Conservation (phyloP, 163 green algal genomes). For the Scenedesmus sp. region DNA sequence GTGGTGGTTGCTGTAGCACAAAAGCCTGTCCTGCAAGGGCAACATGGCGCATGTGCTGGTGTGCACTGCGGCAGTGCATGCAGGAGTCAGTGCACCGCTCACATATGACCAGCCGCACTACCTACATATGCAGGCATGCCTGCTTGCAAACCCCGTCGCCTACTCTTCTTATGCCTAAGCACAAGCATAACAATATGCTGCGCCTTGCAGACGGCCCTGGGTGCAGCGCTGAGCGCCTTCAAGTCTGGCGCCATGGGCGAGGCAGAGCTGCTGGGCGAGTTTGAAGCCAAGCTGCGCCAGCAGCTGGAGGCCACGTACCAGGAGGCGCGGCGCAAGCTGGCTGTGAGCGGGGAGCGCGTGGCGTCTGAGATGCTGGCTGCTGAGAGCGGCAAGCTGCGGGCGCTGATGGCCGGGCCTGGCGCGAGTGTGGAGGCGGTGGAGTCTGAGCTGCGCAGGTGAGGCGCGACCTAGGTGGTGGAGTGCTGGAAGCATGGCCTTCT, state of each 20-base stretch:
- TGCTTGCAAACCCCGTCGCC: too few relatives aligned
- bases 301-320: slow-evolving; percentile 34
- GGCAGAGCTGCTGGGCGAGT: slow-evolving; percentile 30
- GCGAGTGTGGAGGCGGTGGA: slow-evolving; percentile 45
- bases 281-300: slow-evolving; percentile 34
- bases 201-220: neutral
- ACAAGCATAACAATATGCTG: neutral
- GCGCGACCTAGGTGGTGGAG: too few relatives aligned
- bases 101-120: neutral
- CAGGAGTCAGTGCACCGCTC: neutral
- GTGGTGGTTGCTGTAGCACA: neutral
- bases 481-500: too few relatives aligned
- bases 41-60: neutral
- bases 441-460: slow-evolving; percentile 42
- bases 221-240: slow-evolving; percentile 26
- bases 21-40: neutral
- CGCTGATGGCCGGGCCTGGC: slow-evolving; percentile 21
- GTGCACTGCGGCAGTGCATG: neutral
- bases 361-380: slow-evolving; percentile 43
- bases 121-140: too few relatives aligned
- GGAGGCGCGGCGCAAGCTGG: neutral
- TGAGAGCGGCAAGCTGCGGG: slow-evolving; percentile 35
- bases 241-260: slow-evolving; percentile 43
- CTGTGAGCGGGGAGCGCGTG: slow-evolving; percentile 20
- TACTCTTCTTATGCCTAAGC: neutral